Percentiles rank a stretch among this genome's conserved stretches.
Conservation (phyloP, 23 red algal species). For the Pyropia yezoensis region DNA sequence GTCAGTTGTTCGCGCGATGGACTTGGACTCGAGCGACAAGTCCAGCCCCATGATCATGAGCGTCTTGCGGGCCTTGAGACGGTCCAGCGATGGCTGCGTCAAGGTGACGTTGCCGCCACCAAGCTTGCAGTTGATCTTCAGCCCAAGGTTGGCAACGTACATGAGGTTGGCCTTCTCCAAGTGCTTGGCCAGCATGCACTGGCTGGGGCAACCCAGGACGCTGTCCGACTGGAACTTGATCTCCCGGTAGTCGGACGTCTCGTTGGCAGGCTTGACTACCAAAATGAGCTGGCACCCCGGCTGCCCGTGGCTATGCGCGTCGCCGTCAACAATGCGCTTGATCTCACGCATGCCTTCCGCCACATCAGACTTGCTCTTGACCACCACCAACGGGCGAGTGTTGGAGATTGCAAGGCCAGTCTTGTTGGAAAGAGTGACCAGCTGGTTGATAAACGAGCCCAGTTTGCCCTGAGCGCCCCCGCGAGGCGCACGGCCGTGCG, state of each 20-base stretch:
- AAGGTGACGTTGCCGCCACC: conserved; percentile 41
- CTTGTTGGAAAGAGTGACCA: no score
- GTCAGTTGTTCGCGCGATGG: background rate
- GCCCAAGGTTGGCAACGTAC: conserved; percentile 39
- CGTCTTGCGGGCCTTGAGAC: conserved; percentile 15
- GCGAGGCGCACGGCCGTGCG: no score
- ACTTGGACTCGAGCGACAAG: conserved; percentile 23
- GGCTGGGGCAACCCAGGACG: conserved; percentile 39
- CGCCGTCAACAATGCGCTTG: conserved; percentile 15
- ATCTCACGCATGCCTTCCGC: conserved; percentile 30
- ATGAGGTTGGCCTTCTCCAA: conserved; percentile 20
- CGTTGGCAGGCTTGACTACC: conserved; percentile 52
- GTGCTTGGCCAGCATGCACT: conserved; percentile 42
- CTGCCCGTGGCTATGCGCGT: conserved; percentile 7
- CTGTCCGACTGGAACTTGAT: conserved; percentile 59
- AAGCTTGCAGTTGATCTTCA: conserved; percentile 70
- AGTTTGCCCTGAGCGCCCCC: no score
- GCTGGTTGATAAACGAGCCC: no score
- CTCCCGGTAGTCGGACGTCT: conserved; percentile 46
- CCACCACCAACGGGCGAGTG: no score
- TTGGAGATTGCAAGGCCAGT: no score
- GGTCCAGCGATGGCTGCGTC: conserved; percentile 10
- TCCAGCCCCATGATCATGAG: conserved; percentile 47
- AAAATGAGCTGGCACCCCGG: conserved; percentile 46
- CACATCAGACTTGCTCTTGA: background rate